Percentiles rank a stretch among this genome's conserved stretches.
Conservation (phyloP, 1,284 basidiomycete species). For the Rhodotorula sp. region DNA sequence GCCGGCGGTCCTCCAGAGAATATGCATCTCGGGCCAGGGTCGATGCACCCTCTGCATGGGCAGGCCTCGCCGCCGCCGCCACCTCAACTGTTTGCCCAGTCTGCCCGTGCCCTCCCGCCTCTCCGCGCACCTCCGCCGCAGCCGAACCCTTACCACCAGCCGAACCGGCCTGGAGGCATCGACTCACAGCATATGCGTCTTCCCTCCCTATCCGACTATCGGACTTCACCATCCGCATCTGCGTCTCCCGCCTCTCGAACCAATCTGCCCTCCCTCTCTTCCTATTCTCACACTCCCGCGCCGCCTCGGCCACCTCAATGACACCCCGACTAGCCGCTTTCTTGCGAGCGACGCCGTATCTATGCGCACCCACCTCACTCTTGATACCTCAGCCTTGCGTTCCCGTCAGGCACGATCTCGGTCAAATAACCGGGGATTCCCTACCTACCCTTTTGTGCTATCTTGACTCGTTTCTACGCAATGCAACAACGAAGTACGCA, state of each 20-base stretch:
- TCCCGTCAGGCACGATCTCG: no score
- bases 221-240: neutral
- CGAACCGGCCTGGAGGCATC: neutral
- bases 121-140: neutral
- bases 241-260: neutral
- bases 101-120: neutral
- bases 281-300: neutral
- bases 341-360: neutral
- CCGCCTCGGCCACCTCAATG: no score
- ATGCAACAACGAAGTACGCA: neutral
- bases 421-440: no score
- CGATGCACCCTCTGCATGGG: no score
- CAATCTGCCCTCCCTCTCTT: neutral
- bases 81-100: no score
- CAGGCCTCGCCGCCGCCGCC: no score
- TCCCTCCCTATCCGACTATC: neutral
- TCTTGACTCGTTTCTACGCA: neutral
- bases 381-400: no score
- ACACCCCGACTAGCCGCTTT: neutral
- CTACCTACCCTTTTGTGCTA: neutral
- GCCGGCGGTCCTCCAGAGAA: no score
- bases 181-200: neutral
- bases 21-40: no score
- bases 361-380: no score
- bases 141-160: neutral